Conservation (phyloP, 192 early-diverging fungal genomes). For the Geranomyces variabilis region DNA sequence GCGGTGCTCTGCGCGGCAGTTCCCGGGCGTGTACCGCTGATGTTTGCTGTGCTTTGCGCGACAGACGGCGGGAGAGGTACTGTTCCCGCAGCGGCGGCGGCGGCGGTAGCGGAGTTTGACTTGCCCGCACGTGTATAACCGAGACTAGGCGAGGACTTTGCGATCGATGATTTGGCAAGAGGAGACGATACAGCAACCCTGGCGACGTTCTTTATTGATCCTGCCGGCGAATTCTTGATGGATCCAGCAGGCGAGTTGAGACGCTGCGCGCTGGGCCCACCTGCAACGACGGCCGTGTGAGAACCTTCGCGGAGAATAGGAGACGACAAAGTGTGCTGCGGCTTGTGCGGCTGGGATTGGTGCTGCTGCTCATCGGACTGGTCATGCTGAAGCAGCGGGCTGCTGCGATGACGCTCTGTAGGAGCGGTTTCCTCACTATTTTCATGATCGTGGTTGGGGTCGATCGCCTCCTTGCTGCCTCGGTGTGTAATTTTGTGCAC, state of each 20-base stretch:
- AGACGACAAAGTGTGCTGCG: background rate
- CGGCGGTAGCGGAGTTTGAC: no score
- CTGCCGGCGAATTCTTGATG: background rate
- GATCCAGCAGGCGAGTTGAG: background rate
- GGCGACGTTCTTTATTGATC: background rate
- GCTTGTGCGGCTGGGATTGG: background rate
- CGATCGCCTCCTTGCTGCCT: background rate
- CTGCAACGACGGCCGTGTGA: background rate
- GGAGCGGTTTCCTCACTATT: background rate
- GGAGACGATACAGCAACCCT: background rate
- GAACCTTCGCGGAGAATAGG: background rate
- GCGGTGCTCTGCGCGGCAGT: slow-evolving; percentile 4
- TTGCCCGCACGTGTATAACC: background rate
- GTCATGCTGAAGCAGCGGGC: background rate
- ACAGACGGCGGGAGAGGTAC: background rate
- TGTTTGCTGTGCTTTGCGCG: background rate
- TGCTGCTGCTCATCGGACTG: background rate
- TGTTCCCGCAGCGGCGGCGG: no score
- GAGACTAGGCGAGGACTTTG: background rate
- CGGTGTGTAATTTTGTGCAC: background rate
- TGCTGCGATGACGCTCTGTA: background rate
- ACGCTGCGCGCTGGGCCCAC: background rate
- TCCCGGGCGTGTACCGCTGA: background rate
- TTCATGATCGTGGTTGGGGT: background rate
- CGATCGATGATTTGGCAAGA: background rate